Base-by-base conservation (phyloP, 495 filamentous ascomycete genomes). In the Talaromyces liani region DNA sequence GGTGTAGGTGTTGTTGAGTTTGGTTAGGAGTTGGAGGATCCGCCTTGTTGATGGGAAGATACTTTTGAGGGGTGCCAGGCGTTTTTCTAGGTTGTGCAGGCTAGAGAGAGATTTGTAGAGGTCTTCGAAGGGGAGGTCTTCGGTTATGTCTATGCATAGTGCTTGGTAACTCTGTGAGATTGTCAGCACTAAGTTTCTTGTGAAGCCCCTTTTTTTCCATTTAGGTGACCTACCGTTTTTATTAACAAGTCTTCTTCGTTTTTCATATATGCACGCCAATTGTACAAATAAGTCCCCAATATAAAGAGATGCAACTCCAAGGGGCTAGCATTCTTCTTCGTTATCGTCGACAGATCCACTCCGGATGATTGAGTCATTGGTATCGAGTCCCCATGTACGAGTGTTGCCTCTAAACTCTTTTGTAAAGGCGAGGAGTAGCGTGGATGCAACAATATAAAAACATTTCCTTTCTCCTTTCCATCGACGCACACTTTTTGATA, bases 391-490 rank as follows among this genome's bases (percentile, higher is more conserved):
- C 39, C 39, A 41, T 41, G 9, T n/a, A 41, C 39, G 0, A 41
- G 10, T 7, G 39, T n/a, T 0, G 39, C 6, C 16, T 41, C 39
- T n/a, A 77, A 68, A 24, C 69, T 60, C 6, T 65, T 49, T 62
- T 75, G 68, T 49, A 69, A 71, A 22, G 63, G 41, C 9, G 69
- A 73, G n/a, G 72, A 65, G 60, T 63, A 65, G 0, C 66, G 70
- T 56, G 79, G 76, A 63, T 73, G 74, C 47, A 81, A 63, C 18
- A 78, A 62, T 0, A 80, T 63, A 14, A 41, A 3, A 0, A 41
- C 16, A 41, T n/a, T n/a, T n/a, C n/a, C n/a, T n/a, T n/a, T n/a
- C n/a, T n/a, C n/a, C n/a, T n/a, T n/a, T n/a, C n/a, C n/a, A n/a
- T n/a, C n/a, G n/a, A n/a, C n/a, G n/a, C n/a, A n/a, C n/a, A n/a